phyloP scores from a whole-genome alignment of 768 basidiomycete species.

The Mycena chlorophos region DNA sequence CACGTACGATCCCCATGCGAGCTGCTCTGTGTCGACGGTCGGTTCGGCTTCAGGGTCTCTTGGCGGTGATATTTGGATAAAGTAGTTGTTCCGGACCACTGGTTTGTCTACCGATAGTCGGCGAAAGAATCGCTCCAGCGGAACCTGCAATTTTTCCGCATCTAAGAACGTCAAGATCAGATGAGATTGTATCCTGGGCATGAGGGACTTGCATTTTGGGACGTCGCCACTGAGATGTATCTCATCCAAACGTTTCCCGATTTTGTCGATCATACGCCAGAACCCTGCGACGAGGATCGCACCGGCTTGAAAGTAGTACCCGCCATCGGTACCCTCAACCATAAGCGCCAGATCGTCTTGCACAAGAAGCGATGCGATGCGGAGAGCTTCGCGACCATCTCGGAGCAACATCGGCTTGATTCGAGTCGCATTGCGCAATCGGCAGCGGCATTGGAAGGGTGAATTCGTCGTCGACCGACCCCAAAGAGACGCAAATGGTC shows the following conservation, averaged over 20 bases:
- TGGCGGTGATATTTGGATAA: conserved; percentile 41
- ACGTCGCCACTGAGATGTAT: conserved; percentile 73
- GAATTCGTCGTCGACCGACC: conserved; percentile 42
- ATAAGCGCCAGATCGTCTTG: conserved; percentile 62
- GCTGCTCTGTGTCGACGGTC: conserved; percentile 58
- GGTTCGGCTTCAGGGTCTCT: conserved; percentile 17
- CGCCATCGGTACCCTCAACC: conserved; percentile 67
- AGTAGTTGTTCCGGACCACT: conserved; percentile 71
- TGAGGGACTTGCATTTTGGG: conserved; percentile 60
- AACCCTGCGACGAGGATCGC: conserved; percentile 60
- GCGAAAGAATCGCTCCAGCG: conserved; percentile 71
- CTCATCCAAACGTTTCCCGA: conserved; percentile 69
- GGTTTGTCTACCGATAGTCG: conserved; percentile 67
- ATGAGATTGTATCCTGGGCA: not conserved
- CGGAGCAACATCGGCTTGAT: conserved; percentile 11
- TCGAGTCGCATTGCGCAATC: conserved; percentile 6
- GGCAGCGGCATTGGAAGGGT: conserved; percentile 44
- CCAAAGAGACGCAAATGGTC: conserved; percentile 50
- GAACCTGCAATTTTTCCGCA: conserved; percentile 59
- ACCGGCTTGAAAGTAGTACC: conserved; percentile 75
- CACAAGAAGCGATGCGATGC: conserved; percentile 59
- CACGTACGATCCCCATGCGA: conserved; percentile 61
- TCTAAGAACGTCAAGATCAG: conserved; percentile 36
- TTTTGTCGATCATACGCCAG: conserved; percentile 77
- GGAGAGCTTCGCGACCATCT: conserved; percentile 48